Percentiles rank a stretch among this genome's conserved stretches.
These are phyloP conservation scores for Lactarius pseudohatsudake DNA, from an alignment of 768 basidiomycete species.

Conservation along the genomic window DNA sequence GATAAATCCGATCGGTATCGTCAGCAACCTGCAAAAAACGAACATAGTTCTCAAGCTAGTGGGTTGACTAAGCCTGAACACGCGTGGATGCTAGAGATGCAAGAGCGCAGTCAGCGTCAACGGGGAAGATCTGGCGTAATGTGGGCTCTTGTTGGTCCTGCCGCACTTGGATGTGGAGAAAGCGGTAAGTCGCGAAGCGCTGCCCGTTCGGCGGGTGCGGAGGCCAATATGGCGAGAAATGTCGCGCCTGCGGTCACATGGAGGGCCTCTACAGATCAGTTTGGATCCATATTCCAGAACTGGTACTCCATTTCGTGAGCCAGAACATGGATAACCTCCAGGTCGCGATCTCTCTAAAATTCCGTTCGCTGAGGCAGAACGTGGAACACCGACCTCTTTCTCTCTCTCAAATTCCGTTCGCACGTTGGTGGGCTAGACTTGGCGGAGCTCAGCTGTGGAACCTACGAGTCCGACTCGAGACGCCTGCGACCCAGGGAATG, in stretches of 20 bases:
- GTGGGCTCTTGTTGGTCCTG: slow-evolving; percentile 46
- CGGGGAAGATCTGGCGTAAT: slow-evolving; percentile 70
- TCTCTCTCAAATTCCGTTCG: not conserved
- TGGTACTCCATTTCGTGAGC: slow-evolving; percentile 68
- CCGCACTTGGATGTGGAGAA: slow-evolving; percentile 69
- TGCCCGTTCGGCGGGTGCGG: slow-evolving; percentile 81
- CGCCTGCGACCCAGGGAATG: slow-evolving; percentile 52
- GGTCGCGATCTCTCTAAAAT: too few relatives aligned
- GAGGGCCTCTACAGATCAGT: slow-evolving; percentile 25
- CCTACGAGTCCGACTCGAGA: slow-evolving; percentile 35
- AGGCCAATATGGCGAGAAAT: slow-evolving; percentile 43
- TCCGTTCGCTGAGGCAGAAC: too few relatives aligned
- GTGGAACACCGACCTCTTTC: not conserved
- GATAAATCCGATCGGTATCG: slow-evolving; percentile 81
- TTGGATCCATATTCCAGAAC: slow-evolving; percentile 62
- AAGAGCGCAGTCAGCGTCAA: slow-evolving; percentile 72
- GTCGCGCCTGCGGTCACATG: slow-evolving; percentile 50
- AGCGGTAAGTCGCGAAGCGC: slow-evolving; percentile 55
- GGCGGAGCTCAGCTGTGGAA: slow-evolving; percentile 33
- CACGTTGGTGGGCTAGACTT: not conserved
- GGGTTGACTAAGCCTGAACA: slow-evolving; percentile 34
- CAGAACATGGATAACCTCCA: too few relatives aligned
- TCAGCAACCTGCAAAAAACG: slow-evolving; percentile 53
- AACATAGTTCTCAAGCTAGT: too few relatives aligned
- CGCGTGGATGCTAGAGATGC: slow-evolving; percentile 66